Percentiles rank a stretch among this genome's conserved stretches.
phyloP scores from a whole-genome alignment of 805 yeast genomes.

The Grigorovia humatica region DNA sequence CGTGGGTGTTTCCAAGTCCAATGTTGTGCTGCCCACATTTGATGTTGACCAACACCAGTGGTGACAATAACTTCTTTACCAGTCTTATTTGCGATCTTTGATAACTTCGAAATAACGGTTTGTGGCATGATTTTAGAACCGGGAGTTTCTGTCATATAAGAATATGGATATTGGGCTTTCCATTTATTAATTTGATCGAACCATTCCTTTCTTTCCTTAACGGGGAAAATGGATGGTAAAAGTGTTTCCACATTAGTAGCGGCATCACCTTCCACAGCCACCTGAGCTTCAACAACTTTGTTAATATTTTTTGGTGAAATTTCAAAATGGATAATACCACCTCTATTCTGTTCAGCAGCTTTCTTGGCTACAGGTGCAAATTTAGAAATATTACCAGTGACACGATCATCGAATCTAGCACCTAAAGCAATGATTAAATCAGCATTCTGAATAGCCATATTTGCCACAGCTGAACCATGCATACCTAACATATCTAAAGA shows the following conservation, averaged over 20 bases:
- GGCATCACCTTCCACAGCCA: slow-evolving; percentile 95
- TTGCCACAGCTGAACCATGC: slow-evolving; percentile 97
- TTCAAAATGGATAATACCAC: slow-evolving; percentile 96
- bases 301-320: slow-evolving; percentile 94
- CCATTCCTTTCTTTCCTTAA: slow-evolving; percentile 72
- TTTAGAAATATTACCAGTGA: slow-evolving; percentile 72
- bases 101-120: slow-evolving; percentile 71
- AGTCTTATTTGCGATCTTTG: slow-evolving; percentile 48
- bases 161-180: slow-evolving; percentile 81
- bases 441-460: slow-evolving; percentile 86
- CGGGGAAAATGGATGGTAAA: slow-evolving; percentile 58
- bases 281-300: slow-evolving; percentile 94
- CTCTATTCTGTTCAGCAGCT: slow-evolving; percentile 81
- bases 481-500: slow-evolving; percentile 95
- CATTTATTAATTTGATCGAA: slow-evolving; percentile 60
- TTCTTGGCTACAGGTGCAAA: slow-evolving; percentile 90
- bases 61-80: slow-evolving; percentile 74
- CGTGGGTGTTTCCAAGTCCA: slow-evolving; percentile 91
- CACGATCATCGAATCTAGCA: slow-evolving; percentile 98
- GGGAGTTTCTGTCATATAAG: slow-evolving; percentile 71
- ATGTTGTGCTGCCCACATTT: slow-evolving; percentile 99
- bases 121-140: slow-evolving; percentile 84
- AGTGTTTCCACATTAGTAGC: slow-evolving; percentile 63
- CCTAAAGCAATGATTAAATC: slow-evolving; percentile 94
- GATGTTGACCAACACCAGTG: slow-evolving; percentile 99